Percentiles rank a stretch among this genome's conserved stretches.
Evolutionary conservation across 495 filamentous ascomycete species (phyloP).

Genomic region (Aspergillus nidulans): DNA sequence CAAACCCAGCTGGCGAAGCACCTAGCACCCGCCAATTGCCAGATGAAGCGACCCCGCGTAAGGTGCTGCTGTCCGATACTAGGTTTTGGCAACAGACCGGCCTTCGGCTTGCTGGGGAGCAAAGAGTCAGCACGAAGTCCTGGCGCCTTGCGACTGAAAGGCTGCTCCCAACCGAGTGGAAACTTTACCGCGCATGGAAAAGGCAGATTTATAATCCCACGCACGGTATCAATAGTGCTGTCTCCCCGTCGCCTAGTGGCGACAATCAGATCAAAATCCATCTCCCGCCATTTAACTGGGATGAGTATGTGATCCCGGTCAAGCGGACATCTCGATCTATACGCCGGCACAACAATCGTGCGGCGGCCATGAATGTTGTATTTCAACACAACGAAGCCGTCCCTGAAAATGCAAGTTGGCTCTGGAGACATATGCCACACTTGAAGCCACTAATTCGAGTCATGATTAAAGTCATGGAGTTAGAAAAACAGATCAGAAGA

Average conservation of each 20-base stretch:
- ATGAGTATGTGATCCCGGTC: slow-evolving; percentile 10
- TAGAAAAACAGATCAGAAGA: neutral
- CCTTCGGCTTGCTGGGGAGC: no score
- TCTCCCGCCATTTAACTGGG: slow-evolving; percentile 25
- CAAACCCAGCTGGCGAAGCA: no score
- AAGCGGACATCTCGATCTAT: slow-evolving; percentile 10
- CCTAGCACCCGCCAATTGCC: no score
- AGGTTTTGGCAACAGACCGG: no score
- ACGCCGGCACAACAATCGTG: slow-evolving; percentile 23
- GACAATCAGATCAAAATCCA: neutral
- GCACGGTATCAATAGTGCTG: neutral
- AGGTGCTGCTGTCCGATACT: no score
- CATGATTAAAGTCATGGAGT: slow-evolving; percentile 18
- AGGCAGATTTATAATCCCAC: neutral
- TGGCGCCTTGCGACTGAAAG: no score
- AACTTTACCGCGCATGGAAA: neutral
- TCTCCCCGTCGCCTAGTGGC: neutral
- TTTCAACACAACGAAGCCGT: slow-evolving; percentile 21
- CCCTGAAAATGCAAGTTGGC: slow-evolving; percentile 27
- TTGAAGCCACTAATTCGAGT: slow-evolving; percentile 24
- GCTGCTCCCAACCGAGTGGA: no score
- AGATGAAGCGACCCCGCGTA: no score
- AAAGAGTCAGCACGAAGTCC: no score
- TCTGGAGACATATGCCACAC: slow-evolving; percentile 15
- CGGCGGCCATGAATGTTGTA: slow-evolving; percentile 28